phyloP scores from a whole-genome alignment of 164 flowering plant genomes.

The Kalanchoe fedtschenkoi region DNA sequence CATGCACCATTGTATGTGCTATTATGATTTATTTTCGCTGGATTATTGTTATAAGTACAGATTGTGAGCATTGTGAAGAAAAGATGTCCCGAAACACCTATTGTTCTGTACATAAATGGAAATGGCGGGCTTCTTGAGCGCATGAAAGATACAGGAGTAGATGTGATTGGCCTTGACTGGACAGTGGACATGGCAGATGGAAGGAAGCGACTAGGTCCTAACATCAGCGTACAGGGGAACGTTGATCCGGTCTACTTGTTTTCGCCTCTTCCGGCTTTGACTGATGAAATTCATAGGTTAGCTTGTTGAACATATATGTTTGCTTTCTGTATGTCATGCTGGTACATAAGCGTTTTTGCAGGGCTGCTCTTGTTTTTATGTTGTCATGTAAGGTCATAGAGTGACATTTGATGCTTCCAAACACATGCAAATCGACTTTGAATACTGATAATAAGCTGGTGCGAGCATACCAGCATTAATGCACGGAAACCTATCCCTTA shows the following conservation, averaged over 20 bases:
- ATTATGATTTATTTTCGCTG: not conserved
- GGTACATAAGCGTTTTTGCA: not conserved
- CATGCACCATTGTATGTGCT: not conserved
- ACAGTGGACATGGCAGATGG: slow-evolving; percentile 98
- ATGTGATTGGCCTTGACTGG: slow-evolving; percentile 99
- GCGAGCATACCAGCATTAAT: no score
- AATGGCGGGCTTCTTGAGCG: slow-evolving; percentile 97
- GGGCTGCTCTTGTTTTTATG: no score
- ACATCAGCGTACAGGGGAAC: slow-evolving; percentile 76
- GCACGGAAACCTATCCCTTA: no score
- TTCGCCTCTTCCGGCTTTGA: slow-evolving; percentile 69
- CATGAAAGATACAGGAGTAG: slow-evolving; percentile 88
- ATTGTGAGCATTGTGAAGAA: slow-evolving; percentile 56
- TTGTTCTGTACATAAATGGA: slow-evolving; percentile 92
- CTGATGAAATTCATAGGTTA: slow-evolving; percentile 81
- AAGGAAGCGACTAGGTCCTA: slow-evolving; percentile 66
- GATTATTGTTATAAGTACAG: slow-evolving; percentile 34
- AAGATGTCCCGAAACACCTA: slow-evolving; percentile 70
- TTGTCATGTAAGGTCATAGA: no score
- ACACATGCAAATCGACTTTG: not conserved
- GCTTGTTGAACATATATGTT: not conserved
- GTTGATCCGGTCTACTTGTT: slow-evolving; percentile 88
- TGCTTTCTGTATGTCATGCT: not conserved
- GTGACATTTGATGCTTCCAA: not conserved
- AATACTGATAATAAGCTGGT: not conserved